Base-by-base conservation (phyloP, 2,329 filamentous ascomycete genomes). In the Fusarium paranaense region DNA sequence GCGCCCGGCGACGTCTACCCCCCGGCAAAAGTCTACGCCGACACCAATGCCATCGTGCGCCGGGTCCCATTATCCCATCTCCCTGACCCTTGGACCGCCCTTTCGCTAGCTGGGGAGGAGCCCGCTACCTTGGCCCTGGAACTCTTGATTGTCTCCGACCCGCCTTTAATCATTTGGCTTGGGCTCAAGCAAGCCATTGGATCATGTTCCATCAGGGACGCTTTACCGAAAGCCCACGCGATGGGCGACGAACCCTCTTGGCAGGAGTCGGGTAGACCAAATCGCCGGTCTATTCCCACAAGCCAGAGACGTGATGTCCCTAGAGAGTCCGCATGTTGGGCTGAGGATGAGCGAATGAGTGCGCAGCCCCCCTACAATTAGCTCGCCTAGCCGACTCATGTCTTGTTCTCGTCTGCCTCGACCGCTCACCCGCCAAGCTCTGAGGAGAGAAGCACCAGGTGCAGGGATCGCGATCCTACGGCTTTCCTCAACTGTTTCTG, bases 401-500 rank as follows among this genome's bases (percentile, higher is more conserved):
- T 72, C 72, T 78, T 57, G 63, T 60, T 76, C 66, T 69, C 59
- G 56, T 66, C 59, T 67, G 42, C 69, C 32, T 72, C 69, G 70
- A 74, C 67, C 62, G 64, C 68, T 74, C 60, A 69, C 67, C 71
- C 59, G 72, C 75, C 64, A 66, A 76, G 68, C 50, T 30, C 61
- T 63, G 61, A 66, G 69, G 38, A 66, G 66, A 72, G 65, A 76
- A 74, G 74, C 71, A 69, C 59, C 67, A 66, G 70, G 69, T 38
- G 65, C 78, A 80, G 75, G 78, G 78, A 76, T 80, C 11, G 11
- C 58, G 60, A 76, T 80, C 78, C 78, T 74, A 71, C 73, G 64
- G 66, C 66, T 76, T 67, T 67, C 66, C 69, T 69, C 69, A 47
- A 72, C 62, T 62, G 69, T 73, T 70, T 70, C 64, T 67, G 50